Conservation (phyloP, 2,329 filamentous ascomycete genomes). For the Colletotrichum spinosum region DNA sequence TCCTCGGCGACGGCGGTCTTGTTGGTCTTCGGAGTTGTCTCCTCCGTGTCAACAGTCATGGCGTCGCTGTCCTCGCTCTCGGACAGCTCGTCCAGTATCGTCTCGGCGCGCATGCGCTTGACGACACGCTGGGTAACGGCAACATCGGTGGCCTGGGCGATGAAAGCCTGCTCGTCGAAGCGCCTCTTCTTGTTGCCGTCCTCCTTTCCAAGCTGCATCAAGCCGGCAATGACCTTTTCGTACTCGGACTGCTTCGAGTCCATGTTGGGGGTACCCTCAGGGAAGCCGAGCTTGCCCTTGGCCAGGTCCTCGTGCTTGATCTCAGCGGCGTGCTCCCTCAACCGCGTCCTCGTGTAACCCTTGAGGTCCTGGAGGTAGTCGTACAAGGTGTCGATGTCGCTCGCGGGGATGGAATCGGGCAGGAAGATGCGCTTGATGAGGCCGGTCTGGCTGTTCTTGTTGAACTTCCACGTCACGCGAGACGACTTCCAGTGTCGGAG, state of each 20-base stretch:
- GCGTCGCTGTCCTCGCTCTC: conserved; percentile 57
- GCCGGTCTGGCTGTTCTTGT: conserved; percentile 90
- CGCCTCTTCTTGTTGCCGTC: conserved; percentile 59
- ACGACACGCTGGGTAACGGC: conserved; percentile 66
- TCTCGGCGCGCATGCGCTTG: conserved; percentile 73
- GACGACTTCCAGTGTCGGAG: conserved; percentile 79
- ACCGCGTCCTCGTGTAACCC: conserved; percentile 76
- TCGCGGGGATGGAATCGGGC: conserved; percentile 74
- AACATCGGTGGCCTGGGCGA: conserved; percentile 61
- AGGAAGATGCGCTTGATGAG: conserved; percentile 87
- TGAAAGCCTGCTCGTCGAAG: conserved; percentile 65
- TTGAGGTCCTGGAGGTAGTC: conserved; percentile 84
- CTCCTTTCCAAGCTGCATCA: conserved; percentile 52
- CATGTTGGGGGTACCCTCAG: conserved; percentile 59
- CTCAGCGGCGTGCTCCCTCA: conserved; percentile 74
- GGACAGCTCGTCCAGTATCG: conserved; percentile 66
- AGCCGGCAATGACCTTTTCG: conserved; percentile 64
- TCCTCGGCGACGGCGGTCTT: conserved; percentile 41
- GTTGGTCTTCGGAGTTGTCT: conserved; percentile 9
- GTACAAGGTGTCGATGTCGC: conserved; percentile 76
- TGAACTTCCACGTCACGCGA: conserved; percentile 89
- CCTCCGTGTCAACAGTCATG: conserved; percentile 41
- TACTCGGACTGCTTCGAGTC: conserved; percentile 67
- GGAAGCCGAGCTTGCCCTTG: conserved; percentile 59
- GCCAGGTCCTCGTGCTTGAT: conserved; percentile 67